Conservation (phyloP, 345 rosid genomes). For the Citrus glauca region DNA sequence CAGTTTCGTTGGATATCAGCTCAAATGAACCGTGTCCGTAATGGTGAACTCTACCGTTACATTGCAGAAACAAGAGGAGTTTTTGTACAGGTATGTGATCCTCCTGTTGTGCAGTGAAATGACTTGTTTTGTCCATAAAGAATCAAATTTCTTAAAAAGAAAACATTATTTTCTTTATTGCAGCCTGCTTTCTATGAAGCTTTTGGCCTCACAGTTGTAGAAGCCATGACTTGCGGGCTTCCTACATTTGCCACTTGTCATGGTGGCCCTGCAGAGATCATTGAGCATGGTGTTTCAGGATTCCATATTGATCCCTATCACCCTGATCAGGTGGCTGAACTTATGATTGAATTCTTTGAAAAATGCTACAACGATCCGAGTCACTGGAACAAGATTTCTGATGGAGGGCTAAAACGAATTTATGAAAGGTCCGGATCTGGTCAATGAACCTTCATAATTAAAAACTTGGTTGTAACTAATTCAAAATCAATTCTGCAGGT, state of each 20-base stretch:
- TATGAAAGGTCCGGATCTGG: slow-evolving; percentile 38
- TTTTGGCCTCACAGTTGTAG: slow-evolving; percentile 59
- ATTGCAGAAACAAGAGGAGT: slow-evolving; percentile 51
- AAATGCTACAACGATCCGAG: slow-evolving; percentile 31
- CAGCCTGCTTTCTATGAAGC: slow-evolving; percentile 60
- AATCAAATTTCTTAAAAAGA: neutral
- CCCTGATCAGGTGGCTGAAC: slow-evolving; percentile 36
- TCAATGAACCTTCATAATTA: neutral
- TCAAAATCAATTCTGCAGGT: slow-evolving; percentile 26
- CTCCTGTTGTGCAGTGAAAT: neutral
- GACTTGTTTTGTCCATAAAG: neutral
- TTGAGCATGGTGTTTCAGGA: slow-evolving; percentile 48
- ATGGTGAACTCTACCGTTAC: slow-evolving; percentile 57
- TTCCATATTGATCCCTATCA: slow-evolving; percentile 55
- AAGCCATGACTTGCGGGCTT: slow-evolving; percentile 52
- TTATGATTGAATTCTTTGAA: slow-evolving; percentile 38
- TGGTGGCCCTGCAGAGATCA: slow-evolving; percentile 56
- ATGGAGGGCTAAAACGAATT: slow-evolving; percentile 43
- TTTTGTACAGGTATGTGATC: slow-evolving; percentile 35
- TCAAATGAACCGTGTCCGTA: slow-evolving; percentile 53
- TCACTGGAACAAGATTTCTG: slow-evolving; percentile 44
- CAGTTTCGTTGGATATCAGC: slow-evolving; percentile 50
- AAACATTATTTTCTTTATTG: neutral
- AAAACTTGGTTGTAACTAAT: neutral
- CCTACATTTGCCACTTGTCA: slow-evolving; percentile 62